These are phyloP conservation scores for Chamaecyparis obtusa DNA, from an alignment of 75 land plant species.

Conservation along the genomic window DNA sequence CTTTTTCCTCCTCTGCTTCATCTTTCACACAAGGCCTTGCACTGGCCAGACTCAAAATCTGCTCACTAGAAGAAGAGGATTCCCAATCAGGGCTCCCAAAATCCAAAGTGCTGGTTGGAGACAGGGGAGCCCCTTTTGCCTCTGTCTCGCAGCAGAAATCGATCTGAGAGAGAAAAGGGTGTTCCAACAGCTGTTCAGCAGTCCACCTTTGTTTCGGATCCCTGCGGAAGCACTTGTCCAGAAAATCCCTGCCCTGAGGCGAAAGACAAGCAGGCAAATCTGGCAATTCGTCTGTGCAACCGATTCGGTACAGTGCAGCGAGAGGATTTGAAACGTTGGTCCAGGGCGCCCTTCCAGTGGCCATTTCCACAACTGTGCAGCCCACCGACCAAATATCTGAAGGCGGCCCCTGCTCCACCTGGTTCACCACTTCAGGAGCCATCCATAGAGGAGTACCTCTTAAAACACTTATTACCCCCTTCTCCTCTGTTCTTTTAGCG, in stretches of 20 bases:
- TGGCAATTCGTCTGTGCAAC: too few relatives aligned
- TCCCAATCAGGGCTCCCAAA: background rate
- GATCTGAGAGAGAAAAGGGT: too few relatives aligned
- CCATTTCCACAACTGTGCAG: too few relatives aligned
- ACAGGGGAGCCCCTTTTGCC: background rate
- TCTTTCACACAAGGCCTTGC: background rate
- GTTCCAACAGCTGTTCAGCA: too few relatives aligned
- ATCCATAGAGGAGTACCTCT: constrained; percentile 17
- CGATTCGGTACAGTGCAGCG: too few relatives aligned
- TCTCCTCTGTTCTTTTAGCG: constrained; percentile 18
- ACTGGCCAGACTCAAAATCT: background rate
- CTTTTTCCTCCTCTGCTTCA: background rate
- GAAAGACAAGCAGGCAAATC: too few relatives aligned
- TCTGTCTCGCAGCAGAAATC: background rate
- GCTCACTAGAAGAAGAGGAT: background rate
- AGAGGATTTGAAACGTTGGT: too few relatives aligned
- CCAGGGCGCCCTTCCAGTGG: too few relatives aligned
- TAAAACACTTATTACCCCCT: constrained; percentile 22
- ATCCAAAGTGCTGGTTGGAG: background rate
- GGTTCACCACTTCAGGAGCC: too few relatives aligned
- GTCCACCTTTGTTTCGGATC: constrained; percentile 18
- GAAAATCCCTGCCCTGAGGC: constrained; percentile 36
- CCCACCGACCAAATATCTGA: too few relatives aligned
- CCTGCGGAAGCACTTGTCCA: constrained; percentile 37
- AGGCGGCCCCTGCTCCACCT: too few relatives aligned